These are phyloP conservation scores for Marvania coccoides DNA, from an alignment of 139 green algal genomes.

Conservation along the genomic window DNA sequence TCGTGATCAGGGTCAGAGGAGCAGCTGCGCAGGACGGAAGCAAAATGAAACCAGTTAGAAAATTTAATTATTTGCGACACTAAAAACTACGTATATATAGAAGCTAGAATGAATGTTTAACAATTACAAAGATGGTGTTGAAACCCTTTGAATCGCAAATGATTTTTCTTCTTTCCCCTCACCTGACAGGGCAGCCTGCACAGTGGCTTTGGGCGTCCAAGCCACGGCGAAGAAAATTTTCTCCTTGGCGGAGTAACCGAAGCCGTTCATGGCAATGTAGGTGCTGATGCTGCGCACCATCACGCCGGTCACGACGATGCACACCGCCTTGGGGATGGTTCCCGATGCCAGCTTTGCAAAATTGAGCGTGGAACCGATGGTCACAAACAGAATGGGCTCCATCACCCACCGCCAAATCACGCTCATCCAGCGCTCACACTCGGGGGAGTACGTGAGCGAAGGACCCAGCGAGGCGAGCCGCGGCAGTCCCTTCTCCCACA, in stretches of 20 bases:
- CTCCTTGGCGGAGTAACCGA: conserved; percentile 51
- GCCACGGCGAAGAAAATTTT: conserved; percentile 62
- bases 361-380: conserved; percentile 61
- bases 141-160: too few relatives aligned
- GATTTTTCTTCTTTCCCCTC: not conserved
- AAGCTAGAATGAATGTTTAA: too few relatives aligned
- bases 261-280: conserved; percentile 39
- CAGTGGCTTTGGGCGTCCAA: conserved; percentile 81
- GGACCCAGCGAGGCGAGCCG: conserved; percentile 21
- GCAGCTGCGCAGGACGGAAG: not conserved
- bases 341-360: conserved; percentile 31
- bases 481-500: conserved; percentile 49
- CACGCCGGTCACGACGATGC: conserved; percentile 48
- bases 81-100: too few relatives aligned
- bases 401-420: conserved; percentile 35
- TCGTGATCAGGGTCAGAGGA: conserved; percentile 33
- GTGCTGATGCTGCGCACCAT: conserved; percentile 43
- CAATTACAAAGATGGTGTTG: too few relatives aligned
- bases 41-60: too few relatives aligned
- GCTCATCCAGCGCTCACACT: conserved; percentile 27
- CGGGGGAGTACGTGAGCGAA: conserved; percentile 22
- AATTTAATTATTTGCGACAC: too few relatives aligned
- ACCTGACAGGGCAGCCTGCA: conserved; percentile 67
- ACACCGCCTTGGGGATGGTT: conserved; percentile 50
- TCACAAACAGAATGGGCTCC: conserved; percentile 75